Conservation (phyloP, 495 filamentous ascomycete species). For the Bryoglossum gracile region DNA sequence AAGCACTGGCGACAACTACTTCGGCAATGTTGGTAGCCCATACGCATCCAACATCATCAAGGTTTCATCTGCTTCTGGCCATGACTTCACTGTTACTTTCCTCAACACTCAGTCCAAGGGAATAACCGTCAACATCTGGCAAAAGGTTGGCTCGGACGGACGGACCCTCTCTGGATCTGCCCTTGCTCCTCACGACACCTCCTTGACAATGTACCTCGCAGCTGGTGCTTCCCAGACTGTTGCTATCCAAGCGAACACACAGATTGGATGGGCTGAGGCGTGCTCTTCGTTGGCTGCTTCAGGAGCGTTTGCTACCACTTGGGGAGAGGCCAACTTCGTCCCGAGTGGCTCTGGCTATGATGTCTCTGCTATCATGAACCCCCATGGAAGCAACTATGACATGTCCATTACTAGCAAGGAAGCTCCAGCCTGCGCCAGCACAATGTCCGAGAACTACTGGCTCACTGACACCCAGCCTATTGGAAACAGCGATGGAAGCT, state of each 20-base stretch:
- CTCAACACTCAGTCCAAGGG: conserved; percentile 31
- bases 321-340: conserved; percentile 50
- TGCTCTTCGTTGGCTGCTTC: conserved; percentile 31
- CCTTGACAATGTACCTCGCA: conserved; percentile 36
- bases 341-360: conserved; percentile 46
- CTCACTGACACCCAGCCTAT: conserved; percentile 13
- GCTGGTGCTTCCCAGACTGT: conserved; percentile 33
- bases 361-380: conserved; percentile 43
- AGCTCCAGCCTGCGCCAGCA: conserved; percentile 17
- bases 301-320: conserved; percentile 39
- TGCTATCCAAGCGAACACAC: conserved; percentile 40
- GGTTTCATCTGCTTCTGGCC: conserved; percentile 31
- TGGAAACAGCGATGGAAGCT: conserved; percentile 19
- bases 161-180: conserved; percentile 19
- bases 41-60: conserved; percentile 49
- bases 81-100: conserved; percentile 42
- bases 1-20: conserved; percentile 31
- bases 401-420: conserved; percentile 21
- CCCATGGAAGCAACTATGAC: conserved; percentile 25
- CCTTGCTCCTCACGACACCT: conserved; percentile 37
- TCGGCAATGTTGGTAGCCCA: conserved; percentile 42
- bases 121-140: conserved; percentile 46
- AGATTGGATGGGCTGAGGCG: conserved; percentile 26
- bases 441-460: conserved; percentile 20
- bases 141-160: conserved; percentile 39